Conservation (phyloP, 495 filamentous ascomycete genomes). For the Articulospora tetracladia region DNA sequence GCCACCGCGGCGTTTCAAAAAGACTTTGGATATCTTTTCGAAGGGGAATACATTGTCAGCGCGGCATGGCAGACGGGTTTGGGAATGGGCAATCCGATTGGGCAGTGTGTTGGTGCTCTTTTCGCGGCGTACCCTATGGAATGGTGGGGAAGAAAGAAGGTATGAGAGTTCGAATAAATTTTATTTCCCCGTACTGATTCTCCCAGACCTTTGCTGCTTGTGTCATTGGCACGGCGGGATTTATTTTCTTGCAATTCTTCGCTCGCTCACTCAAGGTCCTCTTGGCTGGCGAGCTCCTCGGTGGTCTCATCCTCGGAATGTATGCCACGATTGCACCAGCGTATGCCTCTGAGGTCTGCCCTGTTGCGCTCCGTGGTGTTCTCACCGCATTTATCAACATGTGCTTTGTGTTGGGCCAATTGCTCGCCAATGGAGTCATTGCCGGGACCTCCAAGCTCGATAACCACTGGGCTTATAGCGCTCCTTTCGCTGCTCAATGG, state of each 20-base stretch:
- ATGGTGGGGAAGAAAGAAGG: slow-evolving; percentile 37
- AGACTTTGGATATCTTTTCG: slow-evolving; percentile 25
- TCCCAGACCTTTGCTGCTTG: slow-evolving; percentile 25
- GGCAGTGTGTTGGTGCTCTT: slow-evolving; percentile 36
- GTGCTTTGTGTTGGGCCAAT: slow-evolving; percentile 65
- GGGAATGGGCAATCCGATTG: slow-evolving; percentile 15
- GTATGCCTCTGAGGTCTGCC: slow-evolving; percentile 55
- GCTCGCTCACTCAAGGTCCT: slow-evolving; percentile 56
- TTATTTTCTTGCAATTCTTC: slow-evolving; percentile 58
- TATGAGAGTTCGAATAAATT: background rate
- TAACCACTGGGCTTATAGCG: slow-evolving; percentile 58
- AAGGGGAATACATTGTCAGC: slow-evolving; percentile 52
- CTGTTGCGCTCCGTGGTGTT: slow-evolving; percentile 57
- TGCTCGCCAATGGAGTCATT: slow-evolving; percentile 61
- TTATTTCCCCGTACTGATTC: slow-evolving; percentile 4
- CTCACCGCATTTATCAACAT: slow-evolving; percentile 69
- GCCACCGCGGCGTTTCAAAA: slow-evolving; percentile 32
- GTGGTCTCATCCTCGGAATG: slow-evolving; percentile 56
- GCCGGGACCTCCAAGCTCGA: slow-evolving; percentile 44
- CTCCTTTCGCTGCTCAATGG: slow-evolving; percentile 51
- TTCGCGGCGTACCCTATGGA: slow-evolving; percentile 46
- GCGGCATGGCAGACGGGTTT: slow-evolving; percentile 69
- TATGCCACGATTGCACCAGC: slow-evolving; percentile 48
- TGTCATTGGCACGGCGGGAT: slow-evolving; percentile 37
- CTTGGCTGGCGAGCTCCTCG: slow-evolving; percentile 55